Evolutionary conservation across 805 yeast genomes (phyloP), one percentile per base, ranked within the genome.

Genomic region (Wickerhamomyces alni): DNA sequence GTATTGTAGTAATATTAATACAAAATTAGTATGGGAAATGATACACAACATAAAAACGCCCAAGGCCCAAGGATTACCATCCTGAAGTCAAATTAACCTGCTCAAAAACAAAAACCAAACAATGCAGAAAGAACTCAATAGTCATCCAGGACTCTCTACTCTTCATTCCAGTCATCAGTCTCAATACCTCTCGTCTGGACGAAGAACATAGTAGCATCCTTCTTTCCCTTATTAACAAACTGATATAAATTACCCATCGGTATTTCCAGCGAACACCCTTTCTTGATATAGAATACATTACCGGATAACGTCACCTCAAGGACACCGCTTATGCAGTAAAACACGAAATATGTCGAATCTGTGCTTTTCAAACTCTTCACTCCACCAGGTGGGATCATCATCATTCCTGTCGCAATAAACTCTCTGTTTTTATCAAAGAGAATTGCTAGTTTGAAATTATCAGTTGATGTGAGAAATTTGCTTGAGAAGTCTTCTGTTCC

Each of bases 261-360:
- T 6, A 89, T 71, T 51, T 83, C 85, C 51, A 88, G 81, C 5
- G 91, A 75, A 38, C 95, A 82, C 1, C 95, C 95, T 40, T 70
- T 65, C 1, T 75, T 69, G 7, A 80, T 82, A 4, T 77, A 61
- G 55, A 88, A 85, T 17, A 65, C 68, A 17, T 68, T 70, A 6
- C 74, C 75, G 16, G 76, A 72, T 4, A 88, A 47, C 2, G 78
- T 74, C 3, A 85, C 89, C 51, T 85, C 86, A 8, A 86, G 55
- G 3, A 72, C 49, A 0, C 97, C 97, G 30, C 70, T 65, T 5
- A 83, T 71, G 32, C 88, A 87, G 55, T 79, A 83, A 55, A 88
- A 88, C 21, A 81, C 77, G 51, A 83, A 80, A 46, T 80, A 73
- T 2, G 85, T 80, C 8, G 69, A 55, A 24, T 77, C 81, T 17